Conservation (phyloP, 164 flowering plant genomes). For the Dillenia suffruticosa region DNA sequence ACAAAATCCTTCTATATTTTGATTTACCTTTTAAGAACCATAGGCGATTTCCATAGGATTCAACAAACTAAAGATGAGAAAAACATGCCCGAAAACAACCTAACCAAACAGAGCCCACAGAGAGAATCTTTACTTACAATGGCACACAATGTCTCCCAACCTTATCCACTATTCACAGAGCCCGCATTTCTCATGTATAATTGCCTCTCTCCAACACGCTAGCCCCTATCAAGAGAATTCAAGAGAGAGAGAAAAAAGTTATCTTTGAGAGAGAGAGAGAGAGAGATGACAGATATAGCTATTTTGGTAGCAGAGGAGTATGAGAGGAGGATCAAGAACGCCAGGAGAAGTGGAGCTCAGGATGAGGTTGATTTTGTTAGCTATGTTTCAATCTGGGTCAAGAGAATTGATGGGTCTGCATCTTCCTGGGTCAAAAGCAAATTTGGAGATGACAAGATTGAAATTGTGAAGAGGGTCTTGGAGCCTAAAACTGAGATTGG, state of each 20-base stretch:
- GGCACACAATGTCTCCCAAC: too few relatives aligned
- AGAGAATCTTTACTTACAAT: too few relatives aligned
- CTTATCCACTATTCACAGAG: too few relatives aligned
- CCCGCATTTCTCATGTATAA: too few relatives aligned
- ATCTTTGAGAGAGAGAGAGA: conserved; percentile 1
- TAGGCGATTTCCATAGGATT: too few relatives aligned
- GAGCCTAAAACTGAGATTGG: conserved; percentile 44
- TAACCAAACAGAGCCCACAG: too few relatives aligned
- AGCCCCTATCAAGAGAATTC: neutral
- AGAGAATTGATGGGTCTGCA: conserved; percentile 11
- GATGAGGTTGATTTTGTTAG: conserved; percentile 18
- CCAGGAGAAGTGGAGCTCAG: conserved; percentile 10
- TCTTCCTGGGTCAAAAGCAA: conserved; percentile 16
- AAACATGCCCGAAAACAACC: too few relatives aligned
- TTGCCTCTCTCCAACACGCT: too few relatives aligned
- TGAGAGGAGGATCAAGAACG: conserved; percentile 47
- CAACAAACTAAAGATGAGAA: too few relatives aligned
- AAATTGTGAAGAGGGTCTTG: conserved; percentile 15
- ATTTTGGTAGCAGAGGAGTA: conserved; percentile 72
- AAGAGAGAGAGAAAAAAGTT: neutral
- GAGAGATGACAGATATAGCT: conserved; percentile 68
- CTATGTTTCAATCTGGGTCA: conserved; percentile 14
- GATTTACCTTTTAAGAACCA: too few relatives aligned
- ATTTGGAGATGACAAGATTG: conserved; percentile 10
- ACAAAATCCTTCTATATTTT: too few relatives aligned